Conservation (phyloP, 768 basidiomycete genomes). For the Boletus sensibilis region DNA sequence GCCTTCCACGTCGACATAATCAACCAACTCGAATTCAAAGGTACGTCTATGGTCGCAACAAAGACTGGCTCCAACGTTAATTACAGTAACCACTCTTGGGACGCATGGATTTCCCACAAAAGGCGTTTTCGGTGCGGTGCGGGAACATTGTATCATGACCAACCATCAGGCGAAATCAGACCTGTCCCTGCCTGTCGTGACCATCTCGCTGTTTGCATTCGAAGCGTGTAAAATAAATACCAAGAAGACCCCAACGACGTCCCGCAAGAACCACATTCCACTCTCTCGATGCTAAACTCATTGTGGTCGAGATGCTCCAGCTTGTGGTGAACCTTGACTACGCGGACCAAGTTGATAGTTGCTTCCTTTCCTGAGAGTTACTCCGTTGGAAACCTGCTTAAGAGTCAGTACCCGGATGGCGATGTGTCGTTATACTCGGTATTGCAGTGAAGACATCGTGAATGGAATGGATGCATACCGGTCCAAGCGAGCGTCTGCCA, state of each 20-base stretch:
- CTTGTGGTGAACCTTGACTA: background rate
- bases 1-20: background rate
- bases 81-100: no score
- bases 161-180: background rate
- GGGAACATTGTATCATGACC: background rate
- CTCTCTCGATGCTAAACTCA: background rate
- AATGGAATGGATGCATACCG: background rate
- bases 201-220: background rate
- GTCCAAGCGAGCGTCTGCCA: background rate
- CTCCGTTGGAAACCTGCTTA: background rate
- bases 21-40: background rate
- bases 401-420: background rate
- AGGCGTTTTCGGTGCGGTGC: background rate
- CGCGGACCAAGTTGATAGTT: background rate
- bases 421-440: background rate
- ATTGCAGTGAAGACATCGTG: background rate
- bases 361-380: background rate
- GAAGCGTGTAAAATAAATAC: background rate
- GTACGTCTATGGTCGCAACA: background rate
- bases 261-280: background rate
- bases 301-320: background rate
- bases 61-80: no score
- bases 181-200: background rate
- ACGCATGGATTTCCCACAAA: background rate
- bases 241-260: background rate